These are phyloP conservation scores for Logfia minima DNA, from an alignment of 129 eudicot genomes.

Conservation along the genomic window DNA sequence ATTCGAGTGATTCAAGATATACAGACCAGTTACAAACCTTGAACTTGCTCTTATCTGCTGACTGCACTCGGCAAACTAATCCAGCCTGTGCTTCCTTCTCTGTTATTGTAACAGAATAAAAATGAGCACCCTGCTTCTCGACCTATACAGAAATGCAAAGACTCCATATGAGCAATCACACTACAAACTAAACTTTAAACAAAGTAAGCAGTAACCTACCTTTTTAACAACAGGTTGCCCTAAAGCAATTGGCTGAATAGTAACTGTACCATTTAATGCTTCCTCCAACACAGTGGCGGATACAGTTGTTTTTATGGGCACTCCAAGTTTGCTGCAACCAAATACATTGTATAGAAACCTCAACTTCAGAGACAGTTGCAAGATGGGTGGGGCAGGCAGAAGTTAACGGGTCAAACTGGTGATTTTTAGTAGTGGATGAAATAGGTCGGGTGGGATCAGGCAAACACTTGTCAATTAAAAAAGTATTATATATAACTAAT, in stretches of 20 bases:
- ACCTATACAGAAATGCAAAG: slow-evolving; percentile 50
- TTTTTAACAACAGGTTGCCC: slow-evolving; percentile 76
- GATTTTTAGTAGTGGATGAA: not conserved
- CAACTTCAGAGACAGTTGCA: slow-evolving; percentile 15
- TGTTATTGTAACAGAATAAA: slow-evolving; percentile 80
- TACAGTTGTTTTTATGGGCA: slow-evolving; percentile 93
- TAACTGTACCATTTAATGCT: slow-evolving; percentile 78
- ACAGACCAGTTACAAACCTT: slow-evolving; percentile 54
- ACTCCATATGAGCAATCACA: slow-evolving; percentile 27
- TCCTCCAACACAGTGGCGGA: slow-evolving; percentile 92
- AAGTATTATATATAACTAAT: not conserved
- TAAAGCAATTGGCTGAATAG: slow-evolving; percentile 56
- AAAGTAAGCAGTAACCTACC: slow-evolving; percentile 40
- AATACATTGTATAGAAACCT: slow-evolving; percentile 2
- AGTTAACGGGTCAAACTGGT: not conserved
- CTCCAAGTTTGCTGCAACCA: slow-evolving; percentile 82
- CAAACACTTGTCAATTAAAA: not conserved
- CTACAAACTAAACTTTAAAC: not conserved
- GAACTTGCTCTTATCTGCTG: slow-evolving; percentile 91
- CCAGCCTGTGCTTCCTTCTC: slow-evolving; percentile 84
- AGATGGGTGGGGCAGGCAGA: not conserved
- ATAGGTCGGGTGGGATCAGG: too few relatives aligned
- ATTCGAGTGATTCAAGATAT: not conserved
- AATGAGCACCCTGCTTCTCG: slow-evolving; percentile 94
- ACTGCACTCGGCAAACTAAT: slow-evolving; percentile 83